Percentiles rank a stretch among this genome's conserved stretches.
phyloP scores from a whole-genome alignment of 2,329 filamentous ascomycete species.

The Phialocephala sp. region DNA sequence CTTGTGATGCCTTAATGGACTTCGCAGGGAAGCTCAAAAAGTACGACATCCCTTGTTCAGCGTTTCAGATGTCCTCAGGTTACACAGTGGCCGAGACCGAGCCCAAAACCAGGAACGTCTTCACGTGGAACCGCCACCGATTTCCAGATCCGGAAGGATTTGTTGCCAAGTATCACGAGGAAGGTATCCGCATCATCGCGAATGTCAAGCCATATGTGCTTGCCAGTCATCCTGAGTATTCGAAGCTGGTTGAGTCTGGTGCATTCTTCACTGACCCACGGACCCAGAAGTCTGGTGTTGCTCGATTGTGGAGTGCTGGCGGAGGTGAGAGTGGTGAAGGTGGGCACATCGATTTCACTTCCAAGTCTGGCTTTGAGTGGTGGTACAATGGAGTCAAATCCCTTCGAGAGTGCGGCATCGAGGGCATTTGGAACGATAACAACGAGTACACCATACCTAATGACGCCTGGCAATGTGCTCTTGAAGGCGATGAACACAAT shows the following conservation, averaged over 20 bases:
- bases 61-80: conserved; percentile 52
- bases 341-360: conserved; percentile 76
- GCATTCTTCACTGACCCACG: conserved; percentile 68
- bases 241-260: conserved; percentile 60
- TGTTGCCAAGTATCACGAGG: conserved; percentile 63
- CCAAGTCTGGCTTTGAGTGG: conserved; percentile 68
- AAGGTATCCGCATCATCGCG: conserved; percentile 70
- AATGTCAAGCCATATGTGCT: conserved; percentile 79
- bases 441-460: conserved; percentile 74
- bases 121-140: conserved; percentile 72
- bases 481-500: conserved; percentile 46
- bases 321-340: conserved; percentile 73
- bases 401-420: conserved; percentile 67
- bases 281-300: conserved; percentile 58
- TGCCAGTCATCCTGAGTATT: conserved; percentile 68
- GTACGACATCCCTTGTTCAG: conserved; percentile 59
- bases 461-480: conserved; percentile 68
- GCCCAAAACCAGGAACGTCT: conserved; percentile 74
- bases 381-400: conserved; percentile 72
- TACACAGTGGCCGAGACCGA: conserved; percentile 71
- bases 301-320: conserved; percentile 74
- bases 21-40: conserved; percentile 40
- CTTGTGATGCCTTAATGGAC: conserved; percentile 51
- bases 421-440: conserved; percentile 81
- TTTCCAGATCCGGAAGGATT: conserved; percentile 73